Conservation (phyloP, 1,139 yeast genomes). For the Spathaspora sp. region DNA sequence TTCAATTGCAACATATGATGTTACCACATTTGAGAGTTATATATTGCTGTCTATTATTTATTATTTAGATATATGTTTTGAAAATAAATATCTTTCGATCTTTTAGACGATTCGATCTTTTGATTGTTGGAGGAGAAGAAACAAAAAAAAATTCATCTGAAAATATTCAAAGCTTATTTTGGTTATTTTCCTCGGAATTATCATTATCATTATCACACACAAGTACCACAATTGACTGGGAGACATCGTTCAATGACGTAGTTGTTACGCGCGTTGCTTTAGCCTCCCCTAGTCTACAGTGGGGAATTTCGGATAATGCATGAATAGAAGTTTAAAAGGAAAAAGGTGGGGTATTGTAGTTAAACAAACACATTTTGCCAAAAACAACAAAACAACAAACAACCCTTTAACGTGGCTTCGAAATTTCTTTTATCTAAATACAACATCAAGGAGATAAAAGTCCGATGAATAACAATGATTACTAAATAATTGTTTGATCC, state of each 20-base stretch:
- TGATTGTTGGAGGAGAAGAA: too few species aligned
- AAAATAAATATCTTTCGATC: too few species aligned
- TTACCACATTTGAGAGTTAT: too few species aligned
- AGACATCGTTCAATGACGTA: neutral
- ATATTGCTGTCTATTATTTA: too few species aligned
- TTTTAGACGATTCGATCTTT: too few species aligned
- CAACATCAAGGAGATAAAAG: neutral
- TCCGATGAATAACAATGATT: neutral
- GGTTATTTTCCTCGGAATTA: too few species aligned
- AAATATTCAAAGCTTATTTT: too few species aligned
- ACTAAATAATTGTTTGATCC: neutral
- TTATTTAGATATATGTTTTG: too few species aligned
- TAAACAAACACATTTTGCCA: neutral
- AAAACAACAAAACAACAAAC: neutral
- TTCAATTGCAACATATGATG: too few species aligned
- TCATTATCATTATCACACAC: too few species aligned
- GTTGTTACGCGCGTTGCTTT: neutral
- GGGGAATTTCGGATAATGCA: neutral
- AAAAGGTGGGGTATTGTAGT: conserved; percentile 1
- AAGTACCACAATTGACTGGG: too few species aligned
- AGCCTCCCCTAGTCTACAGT: neutral
- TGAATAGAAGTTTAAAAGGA: neutral
- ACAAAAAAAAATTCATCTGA: too few species aligned
- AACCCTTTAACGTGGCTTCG: neutral
- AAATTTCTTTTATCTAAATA: neutral